A percentile compares a stretch with the other conserved stretches of the same genome.
phyloP scores from a whole-genome alignment of 1,284 basidiomycete genomes.

The Blastosporella zonata region DNA sequence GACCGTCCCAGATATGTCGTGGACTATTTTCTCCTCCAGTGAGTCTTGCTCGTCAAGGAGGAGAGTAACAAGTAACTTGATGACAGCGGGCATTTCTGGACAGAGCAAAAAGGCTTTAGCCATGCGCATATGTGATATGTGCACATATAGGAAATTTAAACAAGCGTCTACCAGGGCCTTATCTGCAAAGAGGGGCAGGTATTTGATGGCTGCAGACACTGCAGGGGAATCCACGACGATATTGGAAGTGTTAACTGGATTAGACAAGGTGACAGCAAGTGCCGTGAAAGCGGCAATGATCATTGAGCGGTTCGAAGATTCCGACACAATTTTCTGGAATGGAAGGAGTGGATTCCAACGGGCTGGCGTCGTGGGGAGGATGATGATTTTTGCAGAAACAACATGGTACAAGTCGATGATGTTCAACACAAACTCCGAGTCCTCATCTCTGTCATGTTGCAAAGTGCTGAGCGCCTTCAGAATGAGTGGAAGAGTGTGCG shows the following conservation, averaged over 20 bases:
- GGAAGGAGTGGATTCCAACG: slow-evolving; percentile 44
- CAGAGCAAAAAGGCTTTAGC: slow-evolving; percentile 74
- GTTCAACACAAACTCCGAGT: slow-evolving; percentile 67
- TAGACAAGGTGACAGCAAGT: slow-evolving; percentile 59
- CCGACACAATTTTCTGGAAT: slow-evolving; percentile 50
- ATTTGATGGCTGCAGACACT: slow-evolving; percentile 59
- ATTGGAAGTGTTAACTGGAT: slow-evolving; percentile 55
- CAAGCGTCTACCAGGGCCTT: slow-evolving; percentile 64
- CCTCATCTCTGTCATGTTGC: slow-evolving; percentile 53
- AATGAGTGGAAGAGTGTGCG: slow-evolving; percentile 59
- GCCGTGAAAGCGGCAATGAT: slow-evolving; percentile 62
- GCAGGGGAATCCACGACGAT: slow-evolving; percentile 53
- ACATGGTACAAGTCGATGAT: slow-evolving; percentile 64
- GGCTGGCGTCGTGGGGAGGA: slow-evolving; percentile 32
- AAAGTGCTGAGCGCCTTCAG: slow-evolving; percentile 56
- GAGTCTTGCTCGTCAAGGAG: slow-evolving; percentile 60
- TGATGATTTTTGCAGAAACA: slow-evolving; percentile 40
- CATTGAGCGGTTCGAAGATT: slow-evolving; percentile 67
- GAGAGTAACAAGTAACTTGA: slow-evolving; percentile 65
- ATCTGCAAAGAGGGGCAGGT: slow-evolving; percentile 73
- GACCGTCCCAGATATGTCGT: slow-evolving; percentile 58
- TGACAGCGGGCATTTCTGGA: slow-evolving; percentile 60
- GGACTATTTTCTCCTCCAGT: slow-evolving; percentile 56
- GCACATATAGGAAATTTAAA: slow-evolving; percentile 73
- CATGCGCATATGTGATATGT: slow-evolving; percentile 72